A percentile compares a stretch with the other conserved stretches of the same genome.
Evolutionary conservation across 176 grass and related monocot species (phyloP).

Genomic region (Eleusine indica): DNA sequence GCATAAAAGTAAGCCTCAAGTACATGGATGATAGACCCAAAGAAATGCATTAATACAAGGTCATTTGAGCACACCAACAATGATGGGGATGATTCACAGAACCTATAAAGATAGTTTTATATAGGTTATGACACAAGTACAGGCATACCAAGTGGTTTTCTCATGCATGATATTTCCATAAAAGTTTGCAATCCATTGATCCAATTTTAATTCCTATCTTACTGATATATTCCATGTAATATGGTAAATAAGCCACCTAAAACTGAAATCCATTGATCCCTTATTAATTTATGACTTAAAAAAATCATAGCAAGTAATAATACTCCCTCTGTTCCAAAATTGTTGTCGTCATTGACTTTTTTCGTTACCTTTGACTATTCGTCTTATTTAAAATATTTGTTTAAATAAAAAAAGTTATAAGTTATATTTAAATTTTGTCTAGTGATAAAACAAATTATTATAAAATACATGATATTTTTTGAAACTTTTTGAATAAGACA

Average conservation of each 20-base stretch:
- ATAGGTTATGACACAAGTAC: slow-evolving; percentile 22
- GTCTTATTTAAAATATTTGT: too few relatives aligned
- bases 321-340: too few relatives aligned
- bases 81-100: not conserved
- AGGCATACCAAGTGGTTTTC: not conserved
- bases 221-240: not conserved
- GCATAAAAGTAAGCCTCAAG: not conserved
- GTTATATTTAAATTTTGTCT: too few relatives aligned
- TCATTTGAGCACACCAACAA: not conserved
- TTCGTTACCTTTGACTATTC: too few relatives aligned
- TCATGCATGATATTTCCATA: not conserved
- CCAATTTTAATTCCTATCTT: not conserved
- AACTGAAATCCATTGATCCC: not conserved
- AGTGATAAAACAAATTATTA: too few relatives aligned
- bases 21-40: not conserved
- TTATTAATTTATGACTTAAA: not conserved
- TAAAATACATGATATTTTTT: too few relatives aligned
- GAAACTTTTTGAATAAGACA: too few relatives aligned
- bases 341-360: too few relatives aligned
- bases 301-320: not conserved
- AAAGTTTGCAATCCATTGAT: not conserved
- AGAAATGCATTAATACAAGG: not conserved
- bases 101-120: not conserved
- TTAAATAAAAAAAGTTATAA: too few relatives aligned
- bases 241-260: not conserved